A percentile compares a stretch with the other conserved stretches of the same genome.
These are phyloP conservation scores for Colletotrichum sp. DNA, from an alignment of 2,329 filamentous ascomycete genomes.

Conservation along the genomic window DNA sequence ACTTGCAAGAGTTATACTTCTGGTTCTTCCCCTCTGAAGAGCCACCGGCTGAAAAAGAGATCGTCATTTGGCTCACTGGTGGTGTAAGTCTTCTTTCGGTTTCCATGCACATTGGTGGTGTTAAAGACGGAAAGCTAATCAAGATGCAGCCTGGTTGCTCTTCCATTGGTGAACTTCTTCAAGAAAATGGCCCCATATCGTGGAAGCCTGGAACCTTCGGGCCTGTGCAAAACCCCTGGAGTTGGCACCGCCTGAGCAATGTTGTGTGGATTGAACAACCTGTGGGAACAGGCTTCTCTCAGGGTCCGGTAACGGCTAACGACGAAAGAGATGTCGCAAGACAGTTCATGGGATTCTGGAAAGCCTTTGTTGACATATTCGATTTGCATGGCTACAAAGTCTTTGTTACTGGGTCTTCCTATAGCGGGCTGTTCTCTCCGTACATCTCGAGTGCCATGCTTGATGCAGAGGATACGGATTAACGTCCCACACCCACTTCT, in stretches of 20 bases:
- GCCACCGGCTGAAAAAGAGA: conserved; percentile 57
- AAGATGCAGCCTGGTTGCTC: conserved; percentile 54
- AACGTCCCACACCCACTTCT: too few species aligned
- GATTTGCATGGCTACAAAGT: conserved; percentile 69
- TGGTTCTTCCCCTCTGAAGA: conserved; percentile 66
- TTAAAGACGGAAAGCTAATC: not conserved
- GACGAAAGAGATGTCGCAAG: conserved; percentile 70
- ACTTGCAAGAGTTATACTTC: conserved; percentile 57
- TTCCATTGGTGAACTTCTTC: conserved; percentile 71
- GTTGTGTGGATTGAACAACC: conserved; percentile 79
- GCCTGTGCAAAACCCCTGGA: conserved; percentile 70
- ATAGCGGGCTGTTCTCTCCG: conserved; percentile 70
- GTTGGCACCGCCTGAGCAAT: conserved; percentile 78
- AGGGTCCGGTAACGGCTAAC: conserved; percentile 68
- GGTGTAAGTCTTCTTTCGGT: conserved; percentile 34
- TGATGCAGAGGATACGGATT: conserved; percentile 64
- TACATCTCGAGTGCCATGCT: conserved; percentile 78
- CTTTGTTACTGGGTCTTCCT: conserved; percentile 76
- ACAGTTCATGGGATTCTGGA: conserved; percentile 81
- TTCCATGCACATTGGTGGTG: too few species aligned
- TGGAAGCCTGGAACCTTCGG: conserved; percentile 74
- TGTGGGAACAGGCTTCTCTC: conserved; percentile 70
- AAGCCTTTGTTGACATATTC: conserved; percentile 77
- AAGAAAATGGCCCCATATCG: conserved; percentile 77
- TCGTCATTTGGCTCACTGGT: conserved; percentile 68